These are phyloP conservation scores for Heteromeles arbutifolia DNA, from an alignment of 306 rosid species.

Conservation along the genomic window DNA sequence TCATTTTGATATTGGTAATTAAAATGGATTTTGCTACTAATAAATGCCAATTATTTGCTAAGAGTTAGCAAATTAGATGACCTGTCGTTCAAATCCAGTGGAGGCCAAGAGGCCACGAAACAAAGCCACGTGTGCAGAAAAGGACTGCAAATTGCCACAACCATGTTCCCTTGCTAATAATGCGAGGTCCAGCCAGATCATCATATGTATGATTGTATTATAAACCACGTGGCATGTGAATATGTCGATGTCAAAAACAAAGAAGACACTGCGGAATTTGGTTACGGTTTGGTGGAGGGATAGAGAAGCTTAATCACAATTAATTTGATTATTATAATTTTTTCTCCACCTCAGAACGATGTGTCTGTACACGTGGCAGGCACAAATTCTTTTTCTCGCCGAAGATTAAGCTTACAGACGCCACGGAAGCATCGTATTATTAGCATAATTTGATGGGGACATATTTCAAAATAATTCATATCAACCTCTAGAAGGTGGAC, in stretches of 20 bases:
- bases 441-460: not conserved
- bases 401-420: not conserved
- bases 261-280: not conserved
- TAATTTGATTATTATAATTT: too few relatives aligned
- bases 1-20: not conserved
- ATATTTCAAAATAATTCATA: not conserved
- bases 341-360: not conserved
- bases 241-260: not conserved
- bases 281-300: not conserved
- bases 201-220: not conserved
- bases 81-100: not conserved
- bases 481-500: not conserved
- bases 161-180: not conserved
- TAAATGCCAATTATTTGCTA: slow-evolving; percentile 8
- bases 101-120: not conserved
- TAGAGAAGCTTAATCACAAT: not conserved
- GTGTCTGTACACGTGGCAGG: slow-evolving; percentile 1
- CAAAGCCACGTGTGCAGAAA: not conserved
- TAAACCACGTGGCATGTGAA: not conserved
- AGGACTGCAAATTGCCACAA: not conserved
- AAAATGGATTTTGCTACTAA: not conserved
- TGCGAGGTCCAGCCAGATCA: not conserved
- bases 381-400: not conserved
- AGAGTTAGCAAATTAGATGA: not conserved
- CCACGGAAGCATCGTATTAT: not conserved